phyloP scores from a whole-genome alignment of 345 rosid species.

The Brassica napus region Da-Ae NC_063440.1:18361001-18361500 shows the following conservation, averaged over 20 bases:
- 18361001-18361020: not conserved
- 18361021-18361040: no score
- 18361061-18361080: no score
- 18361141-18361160: no score
- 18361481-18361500: not conserved
- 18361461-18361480: not conserved
- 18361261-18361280: no score
- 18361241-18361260: not conserved
- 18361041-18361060: no score
- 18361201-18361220: not conserved
- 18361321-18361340: no score
- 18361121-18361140: no score
- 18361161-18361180: not conserved
- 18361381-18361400: not conserved
- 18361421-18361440: not conserved
- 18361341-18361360: no score
- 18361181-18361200: not conserved
- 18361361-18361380: not conserved
- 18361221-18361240: not conserved
- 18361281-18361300: no score
- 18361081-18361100: no score
- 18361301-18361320: no score
- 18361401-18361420: not conserved
- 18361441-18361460: not conserved
- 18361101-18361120: no score